These are phyloP conservation scores for Ogataea nakhonphanomensis DNA, from an alignment of 805 yeast species.

Conservation along the genomic window DNA sequence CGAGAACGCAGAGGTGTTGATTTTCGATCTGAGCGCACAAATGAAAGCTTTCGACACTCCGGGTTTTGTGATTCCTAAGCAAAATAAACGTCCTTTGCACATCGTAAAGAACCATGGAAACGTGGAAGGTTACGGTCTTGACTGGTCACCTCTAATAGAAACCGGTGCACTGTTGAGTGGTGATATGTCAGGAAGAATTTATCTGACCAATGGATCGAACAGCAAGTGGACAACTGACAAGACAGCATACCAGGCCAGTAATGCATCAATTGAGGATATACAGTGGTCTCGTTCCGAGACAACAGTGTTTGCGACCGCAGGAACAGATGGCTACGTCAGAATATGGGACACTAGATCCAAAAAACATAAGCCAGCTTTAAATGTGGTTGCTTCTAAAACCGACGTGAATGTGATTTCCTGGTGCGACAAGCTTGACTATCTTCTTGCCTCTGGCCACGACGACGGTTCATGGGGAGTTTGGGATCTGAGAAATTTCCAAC, in stretches of 20 bases:
- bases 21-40: slow-evolving; percentile 80
- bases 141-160: slow-evolving; percentile 86
- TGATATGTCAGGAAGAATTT: slow-evolving; percentile 81
- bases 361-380: slow-evolving; percentile 86
- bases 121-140: slow-evolving; percentile 96
- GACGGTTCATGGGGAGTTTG: slow-evolving; percentile 97
- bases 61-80: slow-evolving; percentile 76
- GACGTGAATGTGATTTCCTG: slow-evolving; percentile 96
- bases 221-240: slow-evolving; percentile 84
- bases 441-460: slow-evolving; percentile 94
- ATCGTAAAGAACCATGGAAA: slow-evolving; percentile 83
- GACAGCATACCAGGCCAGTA: slow-evolving; percentile 66
- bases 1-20: slow-evolving; percentile 85
- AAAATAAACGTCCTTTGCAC: slow-evolving; percentile 74
- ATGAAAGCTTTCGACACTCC: slow-evolving; percentile 83
- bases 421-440: slow-evolving; percentile 82
- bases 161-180: slow-evolving; percentile 86
- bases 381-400: slow-evolving; percentile 70
- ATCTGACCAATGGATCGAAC: slow-evolving; percentile 71
- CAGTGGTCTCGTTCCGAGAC: slow-evolving; percentile 94
- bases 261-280: slow-evolving; percentile 87
- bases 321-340: slow-evolving; percentile 85
- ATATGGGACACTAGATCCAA: slow-evolving; percentile 97
- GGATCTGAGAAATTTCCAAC: slow-evolving; percentile 87
- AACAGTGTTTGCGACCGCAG: slow-evolving; percentile 94